Conservation (phyloP, 2,329 filamentous ascomycete species). For the Passalora sequoiae region DNA sequence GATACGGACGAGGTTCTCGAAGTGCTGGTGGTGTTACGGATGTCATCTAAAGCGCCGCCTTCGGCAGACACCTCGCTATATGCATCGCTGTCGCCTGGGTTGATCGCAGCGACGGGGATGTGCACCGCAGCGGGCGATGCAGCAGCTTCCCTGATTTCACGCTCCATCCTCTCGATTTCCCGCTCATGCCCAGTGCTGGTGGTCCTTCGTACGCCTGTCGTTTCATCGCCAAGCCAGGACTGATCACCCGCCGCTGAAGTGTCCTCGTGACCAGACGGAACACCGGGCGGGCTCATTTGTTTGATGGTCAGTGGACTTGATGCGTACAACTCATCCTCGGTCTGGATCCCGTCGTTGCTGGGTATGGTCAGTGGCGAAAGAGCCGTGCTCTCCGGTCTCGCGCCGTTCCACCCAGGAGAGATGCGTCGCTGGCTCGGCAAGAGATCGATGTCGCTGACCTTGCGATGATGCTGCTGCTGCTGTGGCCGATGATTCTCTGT, state of each 20-base stretch:
- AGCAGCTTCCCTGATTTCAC: slow-evolving; percentile 10
- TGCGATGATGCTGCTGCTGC: slow-evolving; percentile 17
- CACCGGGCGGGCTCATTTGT: slow-evolving; percentile 1
- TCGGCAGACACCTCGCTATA: slow-evolving; percentile 25
- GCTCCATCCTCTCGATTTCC: slow-evolving; percentile 11
- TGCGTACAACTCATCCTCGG: slow-evolving; percentile 1
- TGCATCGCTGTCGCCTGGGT: slow-evolving; percentile 8
- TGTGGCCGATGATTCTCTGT: background rate
- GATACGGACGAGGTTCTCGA: slow-evolving; percentile 27
- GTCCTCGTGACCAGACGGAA: background rate
- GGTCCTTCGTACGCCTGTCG: background rate
- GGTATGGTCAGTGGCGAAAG: slow-evolving; percentile 4
- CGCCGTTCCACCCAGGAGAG: slow-evolving; percentile 3
- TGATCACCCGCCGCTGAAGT: background rate
- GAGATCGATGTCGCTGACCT: slow-evolving; percentile 20
- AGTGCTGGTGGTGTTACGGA: slow-evolving; percentile 7
- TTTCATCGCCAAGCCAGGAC: background rate
- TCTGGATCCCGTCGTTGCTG: slow-evolving; percentile 2
- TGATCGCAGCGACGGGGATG: background rate
- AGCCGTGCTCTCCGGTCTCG: slow-evolving; percentile 5
- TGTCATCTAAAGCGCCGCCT: slow-evolving; percentile 10
- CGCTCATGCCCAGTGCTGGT: slow-evolving; percentile 15
- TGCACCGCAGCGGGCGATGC: slow-evolving; percentile 1
- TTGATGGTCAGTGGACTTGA: slow-evolving; percentile 8
- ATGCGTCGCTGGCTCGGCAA: slow-evolving; percentile 22